Evolutionary conservation across 371 early-diverging fungal species (phyloP).

Genomic region (Amoeboaphelidium protococcarum): DNA sequence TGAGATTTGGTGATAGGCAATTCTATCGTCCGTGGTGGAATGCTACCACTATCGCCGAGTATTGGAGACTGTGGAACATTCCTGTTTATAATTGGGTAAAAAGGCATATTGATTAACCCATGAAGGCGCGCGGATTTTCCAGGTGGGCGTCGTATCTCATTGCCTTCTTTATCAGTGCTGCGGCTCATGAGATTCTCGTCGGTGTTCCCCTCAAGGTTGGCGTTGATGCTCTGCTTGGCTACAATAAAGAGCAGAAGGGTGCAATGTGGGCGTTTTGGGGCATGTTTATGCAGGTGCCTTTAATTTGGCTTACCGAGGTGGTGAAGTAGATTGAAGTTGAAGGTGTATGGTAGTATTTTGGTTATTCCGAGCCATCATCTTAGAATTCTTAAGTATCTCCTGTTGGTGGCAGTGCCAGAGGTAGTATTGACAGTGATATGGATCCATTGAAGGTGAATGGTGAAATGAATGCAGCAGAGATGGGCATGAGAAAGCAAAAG

Average conservation of each 20-base stretch:
- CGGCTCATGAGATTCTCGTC: slow-evolving; percentile 57
- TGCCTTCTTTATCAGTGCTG: slow-evolving; percentile 52
- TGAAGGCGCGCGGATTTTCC: slow-evolving; percentile 10
- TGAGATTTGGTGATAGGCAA: slow-evolving; percentile 63
- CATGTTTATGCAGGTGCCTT: slow-evolving; percentile 65
- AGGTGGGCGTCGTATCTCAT: slow-evolving; percentile 11
- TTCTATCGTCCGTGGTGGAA: slow-evolving; percentile 70
- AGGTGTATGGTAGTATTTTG: too few relatives aligned
- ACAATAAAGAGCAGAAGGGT: slow-evolving; percentile 34
- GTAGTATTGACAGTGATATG: too few relatives aligned
- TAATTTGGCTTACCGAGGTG: slow-evolving; percentile 35
- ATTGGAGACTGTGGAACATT: slow-evolving; percentile 75
- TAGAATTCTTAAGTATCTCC: too few relatives aligned
- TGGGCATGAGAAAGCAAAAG: too few relatives aligned
- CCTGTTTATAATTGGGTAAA: slow-evolving; percentile 55
- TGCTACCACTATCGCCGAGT: slow-evolving; percentile 41
- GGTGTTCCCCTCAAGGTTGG: slow-evolving; percentile 56
- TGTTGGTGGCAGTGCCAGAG: too few relatives aligned
- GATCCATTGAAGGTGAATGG: too few relatives aligned
- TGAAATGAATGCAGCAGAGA: too few relatives aligned
- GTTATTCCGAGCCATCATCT: too few relatives aligned
- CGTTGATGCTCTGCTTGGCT: too few relatives aligned
- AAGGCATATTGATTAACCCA: slow-evolving; percentile 56
- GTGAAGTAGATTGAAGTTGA: too few relatives aligned
- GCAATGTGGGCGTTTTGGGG: slow-evolving; percentile 60